Base-by-base conservation (phyloP, 2,329 filamentous ascomycete genomes). In the Clonostachys solani region DNA sequence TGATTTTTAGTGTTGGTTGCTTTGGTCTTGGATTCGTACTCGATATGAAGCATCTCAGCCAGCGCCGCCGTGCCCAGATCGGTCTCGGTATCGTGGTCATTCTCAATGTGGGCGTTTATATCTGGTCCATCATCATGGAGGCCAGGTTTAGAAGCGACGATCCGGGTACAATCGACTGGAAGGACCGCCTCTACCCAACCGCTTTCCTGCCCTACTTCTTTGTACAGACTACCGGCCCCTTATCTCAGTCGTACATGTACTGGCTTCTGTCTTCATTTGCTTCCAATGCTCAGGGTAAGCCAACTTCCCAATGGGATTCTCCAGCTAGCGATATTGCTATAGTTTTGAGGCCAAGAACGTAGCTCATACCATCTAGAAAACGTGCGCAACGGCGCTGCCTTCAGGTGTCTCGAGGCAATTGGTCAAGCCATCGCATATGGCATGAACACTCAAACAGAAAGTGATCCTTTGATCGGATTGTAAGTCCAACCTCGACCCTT, bases 51-150 rank as follows among this genome's bases (percentile, higher is more conserved):
- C 44, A 51, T 19, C 50, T 71, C 10, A 64, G 64, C 48, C 68
- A 71, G 46, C 65, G 73, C 9, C 68, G 72, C 17, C 64, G 73
- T 12, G 73, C 71, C 15, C 71, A 75, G 48, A 48, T 70, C 5
- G 72, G 71, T 43, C 63, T 75, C 7, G 68, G 67, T 49, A 67
- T 61, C 5, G 70, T 75, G 6, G 65, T 72, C 3, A 56, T 69
- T n/a, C 63, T 72, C 7, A 75, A 74, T 41, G 50, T 69, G 5
- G 72, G 67, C n/a, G 72, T 73, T 1, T 75, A 75, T 45, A 69
- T 74, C 49, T 75, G 72, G 72, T 73, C 71, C 2, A 73, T 74
- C 45, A 59, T 72, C 17, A 74, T 75, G 65, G 69, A 75, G 50
- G 58, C 57, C 9, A 57, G 55, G 17, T 75, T 75, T 51, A 64